These are phyloP conservation scores for Penicillium bialowiezense DNA, from an alignment of 495 filamentous ascomycete genomes.

Conservation along the genomic window DNA sequence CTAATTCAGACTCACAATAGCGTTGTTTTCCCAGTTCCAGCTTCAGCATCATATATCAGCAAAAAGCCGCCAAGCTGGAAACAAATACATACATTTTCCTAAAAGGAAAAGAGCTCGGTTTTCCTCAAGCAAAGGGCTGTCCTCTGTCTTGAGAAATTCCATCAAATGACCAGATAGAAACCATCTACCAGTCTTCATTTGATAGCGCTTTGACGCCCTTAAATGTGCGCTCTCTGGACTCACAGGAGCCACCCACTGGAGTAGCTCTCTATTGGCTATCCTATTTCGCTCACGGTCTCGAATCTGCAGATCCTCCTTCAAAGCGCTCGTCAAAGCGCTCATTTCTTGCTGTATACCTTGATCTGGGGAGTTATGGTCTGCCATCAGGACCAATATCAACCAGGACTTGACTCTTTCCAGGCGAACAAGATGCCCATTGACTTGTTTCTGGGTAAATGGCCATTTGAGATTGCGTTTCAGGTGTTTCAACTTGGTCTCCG, in stretches of 20 bases:
- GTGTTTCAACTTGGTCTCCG: slow-evolving; percentile 12
- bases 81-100: slow-evolving; percentile 19
- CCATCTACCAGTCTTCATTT: slow-evolving; percentile 14
- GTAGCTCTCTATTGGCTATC: slow-evolving; percentile 9
- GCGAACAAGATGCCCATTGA: slow-evolving; percentile 13
- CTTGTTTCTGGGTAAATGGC: slow-evolving; percentile 18
- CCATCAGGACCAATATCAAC: slow-evolving; percentile 22
- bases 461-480: slow-evolving; percentile 22
- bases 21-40: slow-evolving; percentile 23
- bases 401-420: slow-evolving; percentile 25
- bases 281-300: slow-evolving; percentile 13
- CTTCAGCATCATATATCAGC: slow-evolving; percentile 8
- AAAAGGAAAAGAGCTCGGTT: slow-evolving; percentile 11
- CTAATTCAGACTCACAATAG: slow-evolving; percentile 13
- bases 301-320: slow-evolving; percentile 19
- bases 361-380: slow-evolving; percentile 12
- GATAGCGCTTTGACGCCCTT: slow-evolving; percentile 9
- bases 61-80: no score
- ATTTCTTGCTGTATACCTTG: slow-evolving; percentile 17
- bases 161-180: slow-evolving; percentile 15
- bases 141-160: slow-evolving; percentile 5
- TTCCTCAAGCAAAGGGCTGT: background rate
- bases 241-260: slow-evolving; percentile 22
- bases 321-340: slow-evolving; percentile 6
- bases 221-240: slow-evolving; percentile 17